Evolutionary conservation across 768 basidiomycete genomes (phyloP).

Genomic region (Chiua virens): DNA sequence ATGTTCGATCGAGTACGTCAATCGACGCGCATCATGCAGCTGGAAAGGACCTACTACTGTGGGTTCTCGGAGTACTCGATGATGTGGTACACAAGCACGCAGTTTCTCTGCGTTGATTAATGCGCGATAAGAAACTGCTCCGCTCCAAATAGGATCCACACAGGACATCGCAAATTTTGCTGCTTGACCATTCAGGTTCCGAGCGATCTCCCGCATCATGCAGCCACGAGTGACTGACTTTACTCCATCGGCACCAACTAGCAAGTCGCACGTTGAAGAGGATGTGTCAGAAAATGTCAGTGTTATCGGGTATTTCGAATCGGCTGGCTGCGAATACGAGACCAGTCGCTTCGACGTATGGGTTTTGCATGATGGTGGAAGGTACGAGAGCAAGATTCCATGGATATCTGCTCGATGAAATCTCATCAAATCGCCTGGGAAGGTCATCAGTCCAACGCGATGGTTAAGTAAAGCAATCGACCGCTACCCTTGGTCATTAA

Average conservation of each 20-base stretch:
- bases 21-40: neutral
- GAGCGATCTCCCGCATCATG: conserved; percentile 35
- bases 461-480: neutral
- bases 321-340: conserved; percentile 50
- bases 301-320: conserved; percentile 36
- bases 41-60: conserved; percentile 40
- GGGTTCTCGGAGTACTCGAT: conserved; percentile 46
- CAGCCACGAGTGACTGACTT: conserved; percentile 48
- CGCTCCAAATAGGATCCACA: conserved; percentile 59
- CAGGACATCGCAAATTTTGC: conserved; percentile 42
- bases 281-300: conserved; percentile 65
- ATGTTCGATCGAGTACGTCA: neutral
- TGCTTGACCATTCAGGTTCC: conserved; percentile 38
- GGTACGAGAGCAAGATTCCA: conserved; percentile 47
- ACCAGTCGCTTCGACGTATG: conserved; percentile 59
- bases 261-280: conserved; percentile 57
- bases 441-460: conserved; percentile 1
- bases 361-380: conserved; percentile 46
- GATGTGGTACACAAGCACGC: conserved; percentile 41
- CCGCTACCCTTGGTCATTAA: conserved; percentile 54
- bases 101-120: conserved; percentile 55
- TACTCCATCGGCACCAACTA: conserved; percentile 70
- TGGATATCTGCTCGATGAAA: conserved; percentile 74
- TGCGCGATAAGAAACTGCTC: conserved; percentile 56
- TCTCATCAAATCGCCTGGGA: conserved; percentile 47